Evolutionary conservation across 2,329 filamentous ascomycete genomes (phyloP).

Genomic region (Microcyclosporella mali): DNA sequence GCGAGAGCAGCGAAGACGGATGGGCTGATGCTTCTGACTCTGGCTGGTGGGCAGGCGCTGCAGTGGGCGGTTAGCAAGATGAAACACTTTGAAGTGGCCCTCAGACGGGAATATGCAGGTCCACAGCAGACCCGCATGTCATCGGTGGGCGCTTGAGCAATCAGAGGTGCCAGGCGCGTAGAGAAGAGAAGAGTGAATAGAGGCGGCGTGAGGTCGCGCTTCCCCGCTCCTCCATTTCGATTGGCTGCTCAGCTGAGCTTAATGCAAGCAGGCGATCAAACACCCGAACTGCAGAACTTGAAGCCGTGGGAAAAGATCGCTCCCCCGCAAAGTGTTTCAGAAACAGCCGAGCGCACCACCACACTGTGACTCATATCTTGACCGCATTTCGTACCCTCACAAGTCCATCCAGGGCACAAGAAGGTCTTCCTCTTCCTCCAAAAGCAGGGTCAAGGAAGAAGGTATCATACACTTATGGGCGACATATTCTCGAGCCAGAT

Average conservation of each 20-base stretch:
- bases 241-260: slow-evolving; percentile 1
- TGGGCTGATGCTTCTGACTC: slow-evolving; percentile 21
- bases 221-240: slow-evolving; percentile 1
- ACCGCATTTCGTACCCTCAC: slow-evolving; percentile 3
- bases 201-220: neutral
- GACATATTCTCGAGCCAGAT: neutral
- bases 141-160: slow-evolving; percentile 8
- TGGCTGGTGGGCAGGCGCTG: slow-evolving; percentile 19
- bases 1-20: too few species aligned
- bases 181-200: slow-evolving; percentile 3
- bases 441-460: neutral
- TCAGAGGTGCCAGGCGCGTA: slow-evolving; percentile 13
- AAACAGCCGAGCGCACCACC: neutral
- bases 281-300: slow-evolving; percentile 6
- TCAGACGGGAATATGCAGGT: slow-evolving; percentile 8
- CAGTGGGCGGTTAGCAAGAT: slow-evolving; percentile 26
- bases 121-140: slow-evolving; percentile 1
- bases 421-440: neutral
- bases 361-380: slow-evolving; percentile 16
- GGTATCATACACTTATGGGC: too few species aligned
- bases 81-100: slow-evolving; percentile 22
- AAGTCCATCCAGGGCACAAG: slow-evolving; percentile 1
- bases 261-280: slow-evolving; percentile 11
- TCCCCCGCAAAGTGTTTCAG: slow-evolving; percentile 9
- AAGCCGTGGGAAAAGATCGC: neutral